Percentiles rank a stretch among this genome's conserved stretches.
Conservation (phyloP, 768 basidiomycete species). For the Hydnum rufescens region DNA sequence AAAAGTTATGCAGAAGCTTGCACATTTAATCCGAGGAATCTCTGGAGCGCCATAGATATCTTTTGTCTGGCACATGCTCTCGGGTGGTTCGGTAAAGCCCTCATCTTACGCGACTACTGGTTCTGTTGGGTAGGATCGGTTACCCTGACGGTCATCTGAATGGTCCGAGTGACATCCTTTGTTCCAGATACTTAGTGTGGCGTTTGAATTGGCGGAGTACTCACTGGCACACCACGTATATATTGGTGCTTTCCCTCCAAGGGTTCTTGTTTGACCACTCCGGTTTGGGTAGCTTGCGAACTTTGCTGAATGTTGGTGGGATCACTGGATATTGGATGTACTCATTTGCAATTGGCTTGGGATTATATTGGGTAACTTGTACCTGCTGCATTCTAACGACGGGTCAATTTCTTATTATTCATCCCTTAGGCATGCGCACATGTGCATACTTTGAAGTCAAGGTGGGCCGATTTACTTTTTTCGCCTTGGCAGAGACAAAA, state of each 20-base stretch:
- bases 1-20: conserved; percentile 78
- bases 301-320: conserved; percentile 90
- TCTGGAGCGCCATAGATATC: conserved; percentile 71
- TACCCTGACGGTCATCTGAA: not conserved
- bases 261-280: not conserved
- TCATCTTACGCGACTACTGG: conserved; percentile 83
- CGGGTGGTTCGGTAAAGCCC: conserved; percentile 83
- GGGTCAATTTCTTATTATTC: conserved; percentile 5
- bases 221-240: conserved; percentile 53
- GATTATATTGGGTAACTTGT: conserved; percentile 46
- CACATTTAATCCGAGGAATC: conserved; percentile 32
- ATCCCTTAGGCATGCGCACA: conserved; percentile 50
- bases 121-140: conserved; percentile 55
- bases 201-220: conserved; percentile 79
- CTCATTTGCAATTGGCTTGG: conserved; percentile 78
- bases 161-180: not conserved
- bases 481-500: not conserved
- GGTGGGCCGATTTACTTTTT: conserved; percentile 23
- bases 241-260: not conserved
- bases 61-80: conserved; percentile 72
- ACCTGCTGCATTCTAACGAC: conserved; percentile 10
- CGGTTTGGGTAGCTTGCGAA: conserved; percentile 31
- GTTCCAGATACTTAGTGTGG: conserved; percentile 59
- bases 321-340: conserved; percentile 81
- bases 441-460: conserved; percentile 81